These are phyloP conservation scores for Pestalotiopsis fici DNA, from an alignment of 2,329 filamentous ascomycete species.

Conservation along the genomic window DNA sequence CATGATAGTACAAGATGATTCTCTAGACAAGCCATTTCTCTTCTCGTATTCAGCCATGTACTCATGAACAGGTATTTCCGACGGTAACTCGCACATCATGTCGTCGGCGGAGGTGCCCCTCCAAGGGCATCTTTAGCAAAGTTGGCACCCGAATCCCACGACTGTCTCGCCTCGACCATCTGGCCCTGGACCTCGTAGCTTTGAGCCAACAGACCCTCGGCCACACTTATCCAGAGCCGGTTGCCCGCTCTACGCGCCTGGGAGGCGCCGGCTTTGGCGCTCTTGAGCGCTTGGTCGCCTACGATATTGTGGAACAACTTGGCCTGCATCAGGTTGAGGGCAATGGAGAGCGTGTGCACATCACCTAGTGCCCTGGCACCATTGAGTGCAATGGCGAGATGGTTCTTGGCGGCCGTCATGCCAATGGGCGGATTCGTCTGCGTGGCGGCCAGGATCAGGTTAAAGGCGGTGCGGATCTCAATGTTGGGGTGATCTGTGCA, in stretches of 20 bases:
- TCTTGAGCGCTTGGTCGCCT: constrained; percentile 78
- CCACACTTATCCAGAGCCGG: constrained; percentile 77
- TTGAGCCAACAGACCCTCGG: constrained; percentile 75
- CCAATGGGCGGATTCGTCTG: constrained; percentile 62
- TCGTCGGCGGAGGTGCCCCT: constrained; percentile 8
- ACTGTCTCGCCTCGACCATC: constrained; percentile 48
- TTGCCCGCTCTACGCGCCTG: constrained; percentile 73
- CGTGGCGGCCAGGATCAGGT: constrained; percentile 72
- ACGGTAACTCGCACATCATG: neutral
- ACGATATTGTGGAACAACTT: constrained; percentile 82
- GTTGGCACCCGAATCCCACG: constrained; percentile 24
- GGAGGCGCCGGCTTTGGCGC: constrained; percentile 67
- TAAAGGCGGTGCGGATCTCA: constrained; percentile 77
- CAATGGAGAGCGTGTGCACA: constrained; percentile 78
- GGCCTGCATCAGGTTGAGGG: constrained; percentile 81
- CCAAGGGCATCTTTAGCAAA: constrained; percentile 27
- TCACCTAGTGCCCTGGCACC: constrained; percentile 72
- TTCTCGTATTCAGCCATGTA: too few relatives aligned
- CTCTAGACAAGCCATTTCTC: too few relatives aligned
- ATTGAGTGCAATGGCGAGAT: constrained; percentile 72
- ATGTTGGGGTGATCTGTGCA: constrained; percentile 71
- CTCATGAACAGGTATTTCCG: too few relatives aligned
- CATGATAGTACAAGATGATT: too few relatives aligned
- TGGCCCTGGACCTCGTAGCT: constrained; percentile 75
- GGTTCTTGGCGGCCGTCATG: constrained; percentile 76